Base-by-base conservation (phyloP, 2,329 filamentous ascomycete genomes). In the Endothia cerciana region DNA sequence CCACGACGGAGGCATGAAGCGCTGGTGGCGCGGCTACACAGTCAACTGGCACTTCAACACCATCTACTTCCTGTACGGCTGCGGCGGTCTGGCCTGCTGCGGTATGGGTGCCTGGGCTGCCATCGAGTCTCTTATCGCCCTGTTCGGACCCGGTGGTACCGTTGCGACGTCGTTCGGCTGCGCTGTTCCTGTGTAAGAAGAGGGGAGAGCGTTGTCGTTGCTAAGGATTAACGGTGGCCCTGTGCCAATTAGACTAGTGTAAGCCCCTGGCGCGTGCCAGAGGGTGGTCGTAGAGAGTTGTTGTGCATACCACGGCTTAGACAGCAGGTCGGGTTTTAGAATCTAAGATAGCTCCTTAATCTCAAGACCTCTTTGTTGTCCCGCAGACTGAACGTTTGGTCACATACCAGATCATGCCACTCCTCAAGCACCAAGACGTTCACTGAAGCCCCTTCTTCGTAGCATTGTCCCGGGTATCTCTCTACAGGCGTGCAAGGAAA, bases 21-120 rank as follows among this genome's bases (percentile, higher is more conserved):
- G 65, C 36, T 64, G 60, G 65, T 43, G n/a, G 30, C 56, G 65
- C 19, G 65, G 65, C 11, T 65, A 49, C 56, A 56, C 22, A 11
- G 65, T 60, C 49, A 64, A 40, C 40, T 66, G 65, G 65, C 51
- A 56, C 41, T 13, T 66, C 13, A 66, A 66, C 62, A 60, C 36
- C 22, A 5, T 66, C 41, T 38, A 43, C 22, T 11, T 66, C 38
- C 47, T 66, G 10, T 66, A 66, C 45, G 62, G 62, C 17, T 60
- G 56, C 40, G 62, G 62, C 4, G 62, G 62, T 28, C 25, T 60
- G n/a, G 62, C 62, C n/a, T 64, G 62, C 56, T 60, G 56, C 6
- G 62, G 62, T 4, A 51, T 64, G 62, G 62, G 62, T 13, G 57
- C 56, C 43, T 64, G 62, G 62, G 57, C 62, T 8, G 62, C 62